Percentiles rank a stretch among this genome's conserved stretches.
Conservation (phyloP, 2,329 filamentous ascomycete genomes). For the Ophiostoma perfectum region DNA sequence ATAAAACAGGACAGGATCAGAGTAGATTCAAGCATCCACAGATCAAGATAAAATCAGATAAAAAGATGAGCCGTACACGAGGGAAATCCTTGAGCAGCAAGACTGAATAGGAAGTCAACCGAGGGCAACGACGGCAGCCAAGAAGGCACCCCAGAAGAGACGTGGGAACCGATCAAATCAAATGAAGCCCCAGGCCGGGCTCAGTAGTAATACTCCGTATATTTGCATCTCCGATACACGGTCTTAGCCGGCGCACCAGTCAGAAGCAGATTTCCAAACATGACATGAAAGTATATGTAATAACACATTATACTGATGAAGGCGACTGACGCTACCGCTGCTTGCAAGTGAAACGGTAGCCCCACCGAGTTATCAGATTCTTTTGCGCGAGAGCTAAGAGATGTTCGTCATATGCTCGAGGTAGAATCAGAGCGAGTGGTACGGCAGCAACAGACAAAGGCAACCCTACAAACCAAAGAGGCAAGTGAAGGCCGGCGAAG, state of each 20-base stretch:
- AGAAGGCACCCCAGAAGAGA: neutral
- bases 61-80: neutral
- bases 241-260: neutral
- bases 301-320: neutral
- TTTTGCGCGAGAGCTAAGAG: neutral
- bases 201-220: neutral
- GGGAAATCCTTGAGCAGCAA: neutral
- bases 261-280: neutral
- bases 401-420: neutral
- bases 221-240: neutral
- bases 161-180: neutral
- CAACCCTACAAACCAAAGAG: neutral
- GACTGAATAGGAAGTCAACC: conserved; percentile 7
- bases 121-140: conserved; percentile 3
- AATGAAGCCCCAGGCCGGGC: neutral
- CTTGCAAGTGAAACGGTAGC: neutral
- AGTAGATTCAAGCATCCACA: neutral
- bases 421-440: conserved; percentile 7
- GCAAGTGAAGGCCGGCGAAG: neutral
- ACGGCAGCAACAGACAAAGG: neutral
- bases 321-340: no score
- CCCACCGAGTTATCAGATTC: conserved; percentile 12
- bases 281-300: conserved; percentile 1
- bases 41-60: neutral
- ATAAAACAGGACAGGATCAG: neutral